Base-by-base conservation (phyloP, 768 basidiomycete genomes). In the Pleurotus giganteus region DNA sequence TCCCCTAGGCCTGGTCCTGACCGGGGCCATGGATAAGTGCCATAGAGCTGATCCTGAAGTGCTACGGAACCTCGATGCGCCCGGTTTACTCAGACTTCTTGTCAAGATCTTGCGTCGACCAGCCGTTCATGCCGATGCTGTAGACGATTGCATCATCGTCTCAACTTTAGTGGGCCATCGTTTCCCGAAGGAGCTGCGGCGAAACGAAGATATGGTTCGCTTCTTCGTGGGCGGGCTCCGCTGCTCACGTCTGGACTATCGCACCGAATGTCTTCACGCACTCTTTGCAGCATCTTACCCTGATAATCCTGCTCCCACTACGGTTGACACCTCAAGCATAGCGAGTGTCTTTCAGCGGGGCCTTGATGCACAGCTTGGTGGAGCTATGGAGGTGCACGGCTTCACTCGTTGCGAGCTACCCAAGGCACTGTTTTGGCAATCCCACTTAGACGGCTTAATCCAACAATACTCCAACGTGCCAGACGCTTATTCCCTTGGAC, bases 151-250 rank as follows among this genome's bases (percentile, higher is more conserved):
- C 32, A 34, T 34, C 15, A 7, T 8, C 15, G 15, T 34, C 7
- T 8, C 32, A 34, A 15, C 8, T 34, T 7, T 15, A 7, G 15
- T 34, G 15, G 32, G 8, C 15, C 7, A 8, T 15, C 7, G 8
- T 7, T 34, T 34, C 32, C 32, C 62, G 75, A n/a, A 63, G 70
- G 23, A 73, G 77, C 0, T 80, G 74, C 65, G 68, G 75, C 53
- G 69, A 69, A 0, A 74, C 28, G 75, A 78, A 1, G 62, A 72
- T 1, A 67, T 79, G 46, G 65, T 78, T 12, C 70, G 73, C n/a
- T 75, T 84, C 47, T 69, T 88, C 12, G 77, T 84, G 17, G 79
- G 83, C 0, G 77, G 77, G 21, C 64, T 86, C 28, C 77, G 83
- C 36, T 79, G 79, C 65, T 69, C 70, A 32, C 82, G 85, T 62